Base-by-base conservation (phyloP, 2,329 filamentous ascomycete genomes). In the Talaromyces rugulosus region DNA sequence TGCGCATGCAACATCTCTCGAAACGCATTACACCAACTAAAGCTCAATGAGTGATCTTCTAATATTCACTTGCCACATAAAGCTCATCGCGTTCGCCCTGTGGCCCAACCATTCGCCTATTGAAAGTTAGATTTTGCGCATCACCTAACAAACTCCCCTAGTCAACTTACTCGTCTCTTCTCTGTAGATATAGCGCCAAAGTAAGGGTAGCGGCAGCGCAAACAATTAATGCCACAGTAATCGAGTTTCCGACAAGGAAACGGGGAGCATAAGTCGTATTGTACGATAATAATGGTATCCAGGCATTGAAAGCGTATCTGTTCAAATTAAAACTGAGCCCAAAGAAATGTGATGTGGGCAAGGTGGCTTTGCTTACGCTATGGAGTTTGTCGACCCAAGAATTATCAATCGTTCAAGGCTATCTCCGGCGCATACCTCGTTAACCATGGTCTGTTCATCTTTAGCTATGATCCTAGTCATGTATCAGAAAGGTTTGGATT, bases 301-400 rank as follows among this genome's bases (percentile, higher is more conserved):
- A 60, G n/a, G 59, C 59, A 18, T 60, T 60, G 42, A 60, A 60
- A 27, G 59, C 59, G 28, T 60, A 60, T 12, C 59, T 60, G 33
- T n/a, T 14, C 18, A 16, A 30, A 27, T 47, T 18, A 47, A 50
- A 16, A 12, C 11, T 44, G 12, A 44, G 16, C 18, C 4, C 11
- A 3, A 23, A 30, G 28, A 56, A 50, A 23, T 50, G n/a, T 4
- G n/a, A 27, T 8, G n/a, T 27, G 33, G 34, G 42, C n/a, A n/a
- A 6, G 23, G 23, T 1, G 23, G 1, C 23, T 36, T 36, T 7
- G 3, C 52, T 33, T 51, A 51, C 59, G 59, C 59, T 9, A 60
- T 36, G 18, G 59, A 60, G 31, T 60, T 60, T 14, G 59, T 60
- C 34, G 59, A 60, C 23, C 59, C 59, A 28, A 60, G 59, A 51